Conservation (phyloP, 1,284 basidiomycete species). For the Moniliophthora roreri region DNA sequence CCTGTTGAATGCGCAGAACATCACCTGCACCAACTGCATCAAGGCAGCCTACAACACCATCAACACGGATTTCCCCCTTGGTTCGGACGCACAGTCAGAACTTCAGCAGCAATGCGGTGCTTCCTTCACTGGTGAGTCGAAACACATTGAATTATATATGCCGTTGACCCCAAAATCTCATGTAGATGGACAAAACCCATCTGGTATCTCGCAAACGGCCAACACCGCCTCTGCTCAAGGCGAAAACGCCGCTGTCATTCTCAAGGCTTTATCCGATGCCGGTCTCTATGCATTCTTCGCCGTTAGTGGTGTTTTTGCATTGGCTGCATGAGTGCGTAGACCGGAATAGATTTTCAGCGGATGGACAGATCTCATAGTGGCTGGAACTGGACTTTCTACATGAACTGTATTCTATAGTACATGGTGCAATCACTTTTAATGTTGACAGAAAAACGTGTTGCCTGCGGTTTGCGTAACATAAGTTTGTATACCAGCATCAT, state of each 20-base stretch:
- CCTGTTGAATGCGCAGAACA: slow-evolving; percentile 36
- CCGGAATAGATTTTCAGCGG: too few species aligned
- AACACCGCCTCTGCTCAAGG: slow-evolving; percentile 20
- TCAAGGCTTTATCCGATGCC: slow-evolving; percentile 8
- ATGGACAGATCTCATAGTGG: too few species aligned
- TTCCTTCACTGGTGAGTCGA: slow-evolving; percentile 45
- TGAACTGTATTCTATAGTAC: too few species aligned
- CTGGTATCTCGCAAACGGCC: slow-evolving; percentile 33
- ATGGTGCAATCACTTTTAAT: too few species aligned
- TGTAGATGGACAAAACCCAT: slow-evolving; percentile 37
- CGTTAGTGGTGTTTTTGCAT: slow-evolving; percentile 18
- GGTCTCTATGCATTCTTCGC: slow-evolving; percentile 20
- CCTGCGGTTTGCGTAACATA: too few species aligned
- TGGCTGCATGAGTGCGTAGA: slow-evolving; percentile 4
- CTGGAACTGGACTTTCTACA: too few species aligned
- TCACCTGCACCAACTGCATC: slow-evolving; percentile 55
- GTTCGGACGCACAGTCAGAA: slow-evolving; percentile 25
- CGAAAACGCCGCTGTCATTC: slow-evolving; percentile 22
- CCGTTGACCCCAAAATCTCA: background rate
- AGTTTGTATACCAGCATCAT: too few species aligned
- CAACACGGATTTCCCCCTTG: slow-evolving; percentile 34
- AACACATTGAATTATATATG: background rate
- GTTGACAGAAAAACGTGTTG: too few species aligned
- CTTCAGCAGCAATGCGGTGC: slow-evolving; percentile 47
- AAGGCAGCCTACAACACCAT: slow-evolving; percentile 53